phyloP scores from a whole-genome alignment of 495 filamentous ascomycete species.

The Delitschia confertaspora region DNA sequence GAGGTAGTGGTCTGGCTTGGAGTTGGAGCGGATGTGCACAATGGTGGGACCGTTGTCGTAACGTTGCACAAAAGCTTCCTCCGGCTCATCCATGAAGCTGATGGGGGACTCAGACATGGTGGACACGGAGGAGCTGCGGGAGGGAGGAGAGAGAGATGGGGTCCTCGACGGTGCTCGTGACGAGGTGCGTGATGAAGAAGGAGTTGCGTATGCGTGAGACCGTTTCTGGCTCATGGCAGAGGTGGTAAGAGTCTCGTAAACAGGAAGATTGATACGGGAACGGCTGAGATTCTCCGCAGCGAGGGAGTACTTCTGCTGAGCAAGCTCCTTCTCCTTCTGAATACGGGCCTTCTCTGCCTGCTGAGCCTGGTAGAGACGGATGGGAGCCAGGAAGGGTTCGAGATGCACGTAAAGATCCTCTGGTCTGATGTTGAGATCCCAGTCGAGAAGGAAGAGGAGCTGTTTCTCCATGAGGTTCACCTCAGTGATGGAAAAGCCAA shows the following conservation, averaged over 20 bases:
- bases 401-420: constrained; percentile 81
- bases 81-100: constrained; percentile 20
- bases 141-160: constrained; percentile 37
- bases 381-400: constrained; percentile 79
- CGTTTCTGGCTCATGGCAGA: constrained; percentile 19
- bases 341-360: constrained; percentile 37
- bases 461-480: constrained; percentile 99
- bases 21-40: constrained; percentile 31
- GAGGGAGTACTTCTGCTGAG: constrained; percentile 27
- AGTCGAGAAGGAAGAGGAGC: constrained; percentile 84
- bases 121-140: constrained; percentile 33
- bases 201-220: constrained; percentile 19
- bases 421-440: constrained; percentile 76
- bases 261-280: constrained; percentile 21
- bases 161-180: constrained; percentile 32
- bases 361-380: constrained; percentile 45
- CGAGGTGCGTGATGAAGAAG: constrained; percentile 24
- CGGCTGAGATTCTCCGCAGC: constrained; percentile 27
- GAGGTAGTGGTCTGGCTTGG: constrained; percentile 19
- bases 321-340: constrained; percentile 40
- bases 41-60: constrained; percentile 34
- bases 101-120: constrained; percentile 28
- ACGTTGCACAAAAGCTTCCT: constrained; percentile 32
- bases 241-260: constrained; percentile 17
- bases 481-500: constrained; percentile 87